Conservation (phyloP, 352 stramenopile species). For the Phytophthora nicotianae region DNA sequence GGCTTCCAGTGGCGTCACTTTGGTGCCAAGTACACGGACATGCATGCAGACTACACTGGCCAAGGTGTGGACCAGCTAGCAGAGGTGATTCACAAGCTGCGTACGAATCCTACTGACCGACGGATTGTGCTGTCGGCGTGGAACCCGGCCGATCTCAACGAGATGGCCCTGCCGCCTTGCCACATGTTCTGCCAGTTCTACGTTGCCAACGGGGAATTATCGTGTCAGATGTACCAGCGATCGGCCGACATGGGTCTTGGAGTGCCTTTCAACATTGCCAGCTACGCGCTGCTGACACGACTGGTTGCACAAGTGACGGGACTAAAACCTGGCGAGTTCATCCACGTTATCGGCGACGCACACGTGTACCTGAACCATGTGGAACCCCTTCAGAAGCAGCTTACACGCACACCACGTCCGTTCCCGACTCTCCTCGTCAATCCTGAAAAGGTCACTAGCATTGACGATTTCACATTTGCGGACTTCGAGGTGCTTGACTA, state of each 20-base stretch:
- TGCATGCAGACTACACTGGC: slow-evolving; percentile 98
- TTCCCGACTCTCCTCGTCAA: slow-evolving; percentile 97
- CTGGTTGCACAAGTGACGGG: slow-evolving; percentile 96
- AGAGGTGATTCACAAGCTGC: slow-evolving; percentile 98
- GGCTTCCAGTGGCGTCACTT: slow-evolving; percentile 99
- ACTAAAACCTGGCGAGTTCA: slow-evolving; percentile 96
- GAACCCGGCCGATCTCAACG: slow-evolving; percentile 96
- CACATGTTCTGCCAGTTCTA: slow-evolving; percentile 99
- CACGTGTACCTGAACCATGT: slow-evolving; percentile 99
- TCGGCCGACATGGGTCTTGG: slow-evolving; percentile 99
- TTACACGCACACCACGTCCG: slow-evolving; percentile 91
- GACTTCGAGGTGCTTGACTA: slow-evolving; percentile 98
- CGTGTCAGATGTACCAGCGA: slow-evolving; percentile 98
- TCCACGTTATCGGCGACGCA: slow-evolving; percentile 99
- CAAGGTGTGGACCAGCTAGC: slow-evolving; percentile 98
- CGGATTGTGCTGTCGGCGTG: slow-evolving; percentile 99
- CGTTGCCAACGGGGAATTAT: slow-evolving; percentile 82
- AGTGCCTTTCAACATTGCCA: slow-evolving; percentile 99
- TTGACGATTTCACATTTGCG: slow-evolving; percentile 96
- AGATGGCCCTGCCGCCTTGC: slow-evolving; percentile 99
- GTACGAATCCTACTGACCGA: slow-evolving; percentile 96
- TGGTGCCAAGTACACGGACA: slow-evolving; percentile 97
- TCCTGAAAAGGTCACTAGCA: slow-evolving; percentile 81
- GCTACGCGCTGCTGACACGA: slow-evolving; percentile 97
- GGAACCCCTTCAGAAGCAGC: slow-evolving; percentile 95